Percentiles rank a stretch among this genome's conserved stretches.
These are phyloP conservation scores for Kwoniella dendrophila DNA, from an alignment of 768 basidiomycete genomes.

Conservation along the genomic window DNA sequence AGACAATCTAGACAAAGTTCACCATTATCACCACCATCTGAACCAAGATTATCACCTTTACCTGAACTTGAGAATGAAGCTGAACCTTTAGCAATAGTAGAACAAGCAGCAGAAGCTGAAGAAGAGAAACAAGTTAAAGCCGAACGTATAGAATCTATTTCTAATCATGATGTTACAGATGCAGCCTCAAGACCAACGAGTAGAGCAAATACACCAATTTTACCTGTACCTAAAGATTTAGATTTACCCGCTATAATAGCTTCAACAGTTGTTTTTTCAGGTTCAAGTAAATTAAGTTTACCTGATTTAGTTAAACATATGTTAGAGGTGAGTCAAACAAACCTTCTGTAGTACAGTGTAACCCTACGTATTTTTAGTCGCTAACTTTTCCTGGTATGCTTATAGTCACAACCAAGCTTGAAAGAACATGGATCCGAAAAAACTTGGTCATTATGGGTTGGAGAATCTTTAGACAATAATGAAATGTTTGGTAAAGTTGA, in stretches of 20 bases:
- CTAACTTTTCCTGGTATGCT: constrained; percentile 3
- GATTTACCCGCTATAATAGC: constrained; percentile 51
- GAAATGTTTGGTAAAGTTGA: constrained; percentile 55
- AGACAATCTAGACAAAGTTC: constrained; percentile 13
- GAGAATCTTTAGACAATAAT: constrained; percentile 34
- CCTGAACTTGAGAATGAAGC: constrained; percentile 5
- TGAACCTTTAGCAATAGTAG: neutral
- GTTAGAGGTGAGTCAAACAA: constrained; percentile 49
- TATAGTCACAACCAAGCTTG: constrained; percentile 52
- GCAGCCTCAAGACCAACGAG: neutral
- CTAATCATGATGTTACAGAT: neutral
- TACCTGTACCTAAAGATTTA: constrained; percentile 27
- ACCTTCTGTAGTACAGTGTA: neutral
- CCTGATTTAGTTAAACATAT: constrained; percentile 55
- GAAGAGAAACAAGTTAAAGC: constrained; percentile 16
- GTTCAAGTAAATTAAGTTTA: constrained; percentile 44
- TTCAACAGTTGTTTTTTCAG: constrained; percentile 53
- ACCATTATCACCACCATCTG: constrained; percentile 19
- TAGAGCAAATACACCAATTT: constrained; percentile 3
- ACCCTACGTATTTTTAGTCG: neutral
- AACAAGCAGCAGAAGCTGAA: constrained; percentile 1
- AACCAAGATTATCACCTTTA: constrained; percentile 10
- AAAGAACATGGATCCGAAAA: constrained; percentile 42
- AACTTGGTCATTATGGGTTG: constrained; percentile 43
- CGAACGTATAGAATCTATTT: constrained; percentile 11